Conservation (phyloP, 2,329 filamentous ascomycete genomes). For the Exophiala bonariae region DNA sequence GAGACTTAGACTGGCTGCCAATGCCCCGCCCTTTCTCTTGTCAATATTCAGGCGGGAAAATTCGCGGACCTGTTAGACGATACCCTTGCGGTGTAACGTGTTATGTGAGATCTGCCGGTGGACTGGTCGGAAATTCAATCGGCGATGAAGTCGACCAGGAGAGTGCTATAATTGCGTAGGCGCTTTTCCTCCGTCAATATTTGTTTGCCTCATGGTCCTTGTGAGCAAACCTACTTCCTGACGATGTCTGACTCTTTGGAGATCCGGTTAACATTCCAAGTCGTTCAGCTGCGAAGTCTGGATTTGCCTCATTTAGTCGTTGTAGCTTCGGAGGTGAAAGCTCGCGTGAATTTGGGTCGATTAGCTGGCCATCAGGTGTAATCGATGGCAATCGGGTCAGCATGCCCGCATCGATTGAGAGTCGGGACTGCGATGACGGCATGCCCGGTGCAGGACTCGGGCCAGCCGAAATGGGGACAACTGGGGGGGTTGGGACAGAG, state of each 20-base stretch:
- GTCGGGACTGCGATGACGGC: conserved; percentile 9
- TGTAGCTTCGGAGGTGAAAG: conserved; percentile 13
- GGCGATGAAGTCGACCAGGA: conserved; percentile 12
- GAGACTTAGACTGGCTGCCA: no score
- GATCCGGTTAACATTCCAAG: conserved; percentile 13
- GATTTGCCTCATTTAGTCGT: conserved; percentile 6
- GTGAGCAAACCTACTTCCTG: conserved; percentile 20
- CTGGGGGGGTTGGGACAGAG: conserved; percentile 1
- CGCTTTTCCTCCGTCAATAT: conserved; percentile 19
- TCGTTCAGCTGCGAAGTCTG: conserved; percentile 13
- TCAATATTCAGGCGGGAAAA: no score
- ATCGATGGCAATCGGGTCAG: conserved; percentile 24
- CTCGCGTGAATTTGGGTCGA: conserved; percentile 13
- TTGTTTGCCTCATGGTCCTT: conserved; percentile 7
- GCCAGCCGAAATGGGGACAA: background rate
- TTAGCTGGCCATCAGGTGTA: conserved; percentile 21
- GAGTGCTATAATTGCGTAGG: conserved; percentile 11
- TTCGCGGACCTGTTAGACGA: no score
- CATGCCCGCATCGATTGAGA: conserved; percentile 18
- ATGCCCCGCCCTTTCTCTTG: no score
- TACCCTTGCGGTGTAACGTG: no score
- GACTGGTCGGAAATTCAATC: no score
- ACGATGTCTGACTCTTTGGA: conserved; percentile 16
- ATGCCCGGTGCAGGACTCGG: conserved; percentile 5
- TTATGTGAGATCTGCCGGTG: no score